Evolutionary conservation across 1,139 yeast genomes (phyloP).

Genomic region (Scheffersomyces segobiensis): DNA sequence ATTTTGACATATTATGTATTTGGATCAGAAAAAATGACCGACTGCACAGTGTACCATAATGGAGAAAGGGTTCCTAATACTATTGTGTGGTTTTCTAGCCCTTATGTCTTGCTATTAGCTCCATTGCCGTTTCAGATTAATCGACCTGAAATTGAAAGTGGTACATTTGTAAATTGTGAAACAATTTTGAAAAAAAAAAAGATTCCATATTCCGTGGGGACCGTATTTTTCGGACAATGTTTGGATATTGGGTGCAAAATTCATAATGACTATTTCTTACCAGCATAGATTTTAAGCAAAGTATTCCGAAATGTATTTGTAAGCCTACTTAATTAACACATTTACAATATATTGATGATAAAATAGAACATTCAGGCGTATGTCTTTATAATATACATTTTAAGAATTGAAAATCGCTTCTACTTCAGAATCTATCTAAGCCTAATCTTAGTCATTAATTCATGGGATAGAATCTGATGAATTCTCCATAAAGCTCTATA

Average conservation of each 20-base stretch:
- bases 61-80: background rate
- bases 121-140: background rate
- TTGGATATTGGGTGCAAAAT: background rate
- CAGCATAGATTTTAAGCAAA: background rate
- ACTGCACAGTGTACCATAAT: background rate
- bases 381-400: no score
- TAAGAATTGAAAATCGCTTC: background rate
- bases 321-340: background rate
- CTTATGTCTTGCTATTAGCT: background rate
- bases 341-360: background rate
- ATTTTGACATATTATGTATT: background rate
- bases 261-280: background rate
- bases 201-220: background rate
- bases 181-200: background rate
- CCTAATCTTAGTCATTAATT: background rate
- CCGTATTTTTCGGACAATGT: background rate
- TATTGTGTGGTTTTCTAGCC: background rate
- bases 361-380: no score
- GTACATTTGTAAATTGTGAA: background rate
- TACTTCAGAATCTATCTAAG: background rate
- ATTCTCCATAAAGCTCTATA: background rate
- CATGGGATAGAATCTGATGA: background rate
- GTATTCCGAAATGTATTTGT: background rate
- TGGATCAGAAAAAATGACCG: background rate
- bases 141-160: background rate